These are phyloP conservation scores for Mucor mucedo DNA, from an alignment of 371 early-diverging fungal genomes.

Conservation along the genomic window DNA sequence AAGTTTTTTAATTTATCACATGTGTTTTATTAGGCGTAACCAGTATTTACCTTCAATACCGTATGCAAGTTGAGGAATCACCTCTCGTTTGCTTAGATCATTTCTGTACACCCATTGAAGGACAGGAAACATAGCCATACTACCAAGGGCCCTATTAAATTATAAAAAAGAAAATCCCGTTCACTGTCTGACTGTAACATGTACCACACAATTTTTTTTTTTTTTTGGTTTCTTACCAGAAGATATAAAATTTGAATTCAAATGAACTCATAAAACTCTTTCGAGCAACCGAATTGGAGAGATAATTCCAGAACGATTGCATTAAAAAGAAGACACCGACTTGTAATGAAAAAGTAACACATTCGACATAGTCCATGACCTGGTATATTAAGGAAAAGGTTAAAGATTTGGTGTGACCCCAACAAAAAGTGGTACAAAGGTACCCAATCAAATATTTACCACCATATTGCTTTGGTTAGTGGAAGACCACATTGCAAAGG, in stretches of 20 bases:
- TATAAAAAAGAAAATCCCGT: background rate
- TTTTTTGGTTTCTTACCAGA: constrained; percentile 29
- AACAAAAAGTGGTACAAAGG: constrained; percentile 4
- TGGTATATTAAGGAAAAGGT: constrained; percentile 4
- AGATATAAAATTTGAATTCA: constrained; percentile 47
- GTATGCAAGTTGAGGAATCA: constrained; percentile 45
- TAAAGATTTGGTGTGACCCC: background rate
- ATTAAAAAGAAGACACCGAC: constrained; percentile 43
- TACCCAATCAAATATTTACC: constrained; percentile 18
- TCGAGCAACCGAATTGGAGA: constrained; percentile 42
- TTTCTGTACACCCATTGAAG: constrained; percentile 40
- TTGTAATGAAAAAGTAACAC: constrained; percentile 44
- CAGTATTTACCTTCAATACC: constrained; percentile 34
- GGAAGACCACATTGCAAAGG: constrained; percentile 35
- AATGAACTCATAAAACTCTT: constrained; percentile 46
- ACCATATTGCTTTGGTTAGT: constrained; percentile 26
- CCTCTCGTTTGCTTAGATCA: constrained; percentile 33
- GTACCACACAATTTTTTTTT: background rate
- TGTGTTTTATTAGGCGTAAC: background rate
- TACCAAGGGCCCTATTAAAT: constrained; percentile 32
- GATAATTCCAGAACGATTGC: constrained; percentile 55
- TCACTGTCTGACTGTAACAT: background rate
- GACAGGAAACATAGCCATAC: constrained; percentile 43
- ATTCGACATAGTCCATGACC: constrained; percentile 43
- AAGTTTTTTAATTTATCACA: background rate